Conservation (phyloP, 2,329 filamentous ascomycete genomes). For the Colletotrichum australisinense region DNA sequence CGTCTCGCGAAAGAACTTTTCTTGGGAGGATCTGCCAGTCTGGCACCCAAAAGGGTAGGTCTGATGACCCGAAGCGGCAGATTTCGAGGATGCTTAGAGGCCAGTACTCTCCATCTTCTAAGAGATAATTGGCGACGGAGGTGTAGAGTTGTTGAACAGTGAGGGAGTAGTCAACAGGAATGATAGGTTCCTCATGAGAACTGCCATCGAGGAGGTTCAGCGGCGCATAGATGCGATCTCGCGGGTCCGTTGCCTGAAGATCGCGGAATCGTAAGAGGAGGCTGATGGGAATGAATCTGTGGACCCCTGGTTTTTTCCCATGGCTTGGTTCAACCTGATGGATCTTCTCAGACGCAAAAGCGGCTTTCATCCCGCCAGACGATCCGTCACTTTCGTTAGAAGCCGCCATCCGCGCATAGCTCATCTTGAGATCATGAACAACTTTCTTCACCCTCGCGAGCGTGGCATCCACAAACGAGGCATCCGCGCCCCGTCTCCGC, state of each 20-base stretch:
- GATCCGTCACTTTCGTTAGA: too few species aligned
- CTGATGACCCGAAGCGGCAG: neutral
- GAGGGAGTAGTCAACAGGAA: neutral
- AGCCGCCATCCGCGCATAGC: neutral
- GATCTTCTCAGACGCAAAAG: too few species aligned
- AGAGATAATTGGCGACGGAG: rapidly evolving
- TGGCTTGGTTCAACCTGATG: too few species aligned
- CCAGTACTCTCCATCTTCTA: neutral
- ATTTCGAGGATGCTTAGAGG: neutral
- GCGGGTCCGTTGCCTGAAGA: neutral
- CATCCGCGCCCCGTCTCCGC: neutral
- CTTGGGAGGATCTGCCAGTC: neutral
- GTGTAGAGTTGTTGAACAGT: neutral
- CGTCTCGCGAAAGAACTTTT: neutral
- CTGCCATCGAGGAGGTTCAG: neutral
- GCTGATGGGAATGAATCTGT: neutral
- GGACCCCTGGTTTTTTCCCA: neutral
- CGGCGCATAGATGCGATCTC: neutral
- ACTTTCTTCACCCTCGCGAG: neutral
- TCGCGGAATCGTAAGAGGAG: neutral
- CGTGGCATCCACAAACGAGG: neutral
- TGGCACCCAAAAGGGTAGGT: neutral
- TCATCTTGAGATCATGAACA: neutral
- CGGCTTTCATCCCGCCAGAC: too few species aligned
- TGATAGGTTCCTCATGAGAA: neutral